Evolutionary conservation across 768 basidiomycete genomes (phyloP).

Genomic region (Gelatoporia subvermispora): DNA sequence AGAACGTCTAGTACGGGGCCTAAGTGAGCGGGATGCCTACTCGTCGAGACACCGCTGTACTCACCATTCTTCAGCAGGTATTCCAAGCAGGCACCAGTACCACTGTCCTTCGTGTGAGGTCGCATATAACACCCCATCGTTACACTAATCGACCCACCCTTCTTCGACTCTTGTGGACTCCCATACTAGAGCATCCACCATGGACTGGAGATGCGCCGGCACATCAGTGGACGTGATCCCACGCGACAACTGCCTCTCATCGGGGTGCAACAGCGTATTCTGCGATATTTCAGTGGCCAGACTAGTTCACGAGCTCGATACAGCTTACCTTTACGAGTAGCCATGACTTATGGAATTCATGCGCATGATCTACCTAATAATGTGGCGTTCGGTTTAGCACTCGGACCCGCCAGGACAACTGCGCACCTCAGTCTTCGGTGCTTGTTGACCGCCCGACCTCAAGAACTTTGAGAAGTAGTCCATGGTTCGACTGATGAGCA

Average conservation of each 20-base stretch:
- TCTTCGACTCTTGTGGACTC: constrained; percentile 84
- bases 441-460: constrained; percentile 37
- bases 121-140: constrained; percentile 1
- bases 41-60: constrained; percentile 7
- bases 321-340: constrained; percentile 57
- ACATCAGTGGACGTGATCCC: constrained; percentile 83
- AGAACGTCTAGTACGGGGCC: constrained; percentile 57
- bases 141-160: constrained; percentile 54
- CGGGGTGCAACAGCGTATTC: constrained; percentile 82
- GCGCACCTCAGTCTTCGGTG: constrained; percentile 41
- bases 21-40: neutral
- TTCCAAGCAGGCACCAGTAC: constrained; percentile 85
- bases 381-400: neutral
- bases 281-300: constrained; percentile 26
- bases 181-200: constrained; percentile 83
- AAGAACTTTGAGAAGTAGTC: constrained; percentile 87
- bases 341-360: constrained; percentile 78
- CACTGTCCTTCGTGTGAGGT: constrained; percentile 37
- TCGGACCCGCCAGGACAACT: neutral
- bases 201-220: constrained; percentile 65
- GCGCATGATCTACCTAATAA: constrained; percentile 48
- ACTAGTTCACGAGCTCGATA: neutral
- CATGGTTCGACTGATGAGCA: constrained; percentile 35
- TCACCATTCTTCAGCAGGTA: constrained; percentile 85
- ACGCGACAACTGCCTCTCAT: constrained; percentile 80